Conservation (phyloP, 148 eudicot species). For the Rhododendron molle region DNA sequence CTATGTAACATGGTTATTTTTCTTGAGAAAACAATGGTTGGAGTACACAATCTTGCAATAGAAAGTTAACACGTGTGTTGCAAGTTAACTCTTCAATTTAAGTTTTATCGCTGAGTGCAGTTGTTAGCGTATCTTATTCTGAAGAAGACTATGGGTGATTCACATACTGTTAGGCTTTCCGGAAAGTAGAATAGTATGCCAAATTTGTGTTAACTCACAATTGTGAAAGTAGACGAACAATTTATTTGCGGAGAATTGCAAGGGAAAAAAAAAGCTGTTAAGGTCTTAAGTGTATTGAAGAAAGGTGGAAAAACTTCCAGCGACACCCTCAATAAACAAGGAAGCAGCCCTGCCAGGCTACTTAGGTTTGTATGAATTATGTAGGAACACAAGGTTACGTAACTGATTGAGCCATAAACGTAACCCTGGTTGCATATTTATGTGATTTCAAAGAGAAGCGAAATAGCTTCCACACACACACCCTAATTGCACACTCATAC, state of each 20-base stretch:
- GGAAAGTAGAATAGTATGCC: not conserved
- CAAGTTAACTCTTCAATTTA: not conserved
- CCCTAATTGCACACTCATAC: not conserved
- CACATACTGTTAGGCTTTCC: not conserved
- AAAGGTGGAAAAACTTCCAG: not conserved
- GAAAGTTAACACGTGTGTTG: not conserved
- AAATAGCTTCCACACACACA: not conserved
- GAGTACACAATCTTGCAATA: not conserved
- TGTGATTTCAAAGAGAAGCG: not conserved
- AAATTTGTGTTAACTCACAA: not conserved
- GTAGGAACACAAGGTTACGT: not conserved
- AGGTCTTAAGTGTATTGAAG: not conserved
- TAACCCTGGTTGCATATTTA: not conserved
- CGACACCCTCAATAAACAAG: not conserved
- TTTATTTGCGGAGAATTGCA: not conserved
- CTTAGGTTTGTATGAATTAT: not conserved
- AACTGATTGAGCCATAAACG: not conserved
- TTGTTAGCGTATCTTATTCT: not conserved
- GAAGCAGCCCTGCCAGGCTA: not conserved
- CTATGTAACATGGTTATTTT: not conserved
- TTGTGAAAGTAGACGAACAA: not conserved
- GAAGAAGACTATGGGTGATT: not conserved
- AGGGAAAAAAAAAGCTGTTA: not conserved
- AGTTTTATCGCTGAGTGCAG: not conserved
- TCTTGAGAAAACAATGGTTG: not conserved